Percentiles rank a stretch among this genome's conserved stretches.
Evolutionary conservation across 2,329 filamentous ascomycete species (phyloP).

Genomic region (Cercospora citrullina): DNA sequence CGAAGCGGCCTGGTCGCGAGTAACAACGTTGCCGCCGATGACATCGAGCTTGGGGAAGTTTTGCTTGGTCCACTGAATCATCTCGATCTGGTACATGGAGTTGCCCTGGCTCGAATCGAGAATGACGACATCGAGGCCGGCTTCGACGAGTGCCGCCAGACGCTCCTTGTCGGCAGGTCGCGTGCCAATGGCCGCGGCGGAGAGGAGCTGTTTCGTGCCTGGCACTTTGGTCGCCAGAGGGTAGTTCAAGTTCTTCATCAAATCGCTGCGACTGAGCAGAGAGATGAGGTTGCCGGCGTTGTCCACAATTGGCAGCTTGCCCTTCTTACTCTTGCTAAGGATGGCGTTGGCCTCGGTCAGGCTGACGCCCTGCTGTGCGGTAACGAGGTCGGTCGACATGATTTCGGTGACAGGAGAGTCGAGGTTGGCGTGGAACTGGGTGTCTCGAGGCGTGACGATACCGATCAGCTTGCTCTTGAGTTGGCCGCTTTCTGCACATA

Average conservation of each 20-base stretch:
- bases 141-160: constrained; percentile 84
- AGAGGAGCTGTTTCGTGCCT: constrained; percentile 95
- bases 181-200: constrained; percentile 92
- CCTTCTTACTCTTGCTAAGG: constrained; percentile 94
- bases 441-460: constrained; percentile 96
- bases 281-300: constrained; percentile 61
- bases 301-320: constrained; percentile 58
- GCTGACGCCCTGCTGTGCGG: constrained; percentile 77
- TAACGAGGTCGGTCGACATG: constrained; percentile 95
- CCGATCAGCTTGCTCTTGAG: constrained; percentile 94
- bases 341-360: constrained; percentile 89
- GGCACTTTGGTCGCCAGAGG: constrained; percentile 94
- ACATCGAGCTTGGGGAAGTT: constrained; percentile 85
- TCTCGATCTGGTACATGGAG: constrained; percentile 97
- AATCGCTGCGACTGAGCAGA: constrained; percentile 87
- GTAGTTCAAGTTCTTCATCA: constrained; percentile 99
- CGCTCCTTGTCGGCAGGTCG: constrained; percentile 88
- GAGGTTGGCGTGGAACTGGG: constrained; percentile 86
- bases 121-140: constrained; percentile 91
- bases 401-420: constrained; percentile 76
- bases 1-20: constrained; percentile 87
- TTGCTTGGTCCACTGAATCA: constrained; percentile 94
- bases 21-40: constrained; percentile 98
- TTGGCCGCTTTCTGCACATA: constrained; percentile 75
- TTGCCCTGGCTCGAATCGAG: constrained; percentile 97